phyloP scores from a whole-genome alignment of 2,329 filamentous ascomycete genomes.

The Grosmannia penicillata region DNA sequence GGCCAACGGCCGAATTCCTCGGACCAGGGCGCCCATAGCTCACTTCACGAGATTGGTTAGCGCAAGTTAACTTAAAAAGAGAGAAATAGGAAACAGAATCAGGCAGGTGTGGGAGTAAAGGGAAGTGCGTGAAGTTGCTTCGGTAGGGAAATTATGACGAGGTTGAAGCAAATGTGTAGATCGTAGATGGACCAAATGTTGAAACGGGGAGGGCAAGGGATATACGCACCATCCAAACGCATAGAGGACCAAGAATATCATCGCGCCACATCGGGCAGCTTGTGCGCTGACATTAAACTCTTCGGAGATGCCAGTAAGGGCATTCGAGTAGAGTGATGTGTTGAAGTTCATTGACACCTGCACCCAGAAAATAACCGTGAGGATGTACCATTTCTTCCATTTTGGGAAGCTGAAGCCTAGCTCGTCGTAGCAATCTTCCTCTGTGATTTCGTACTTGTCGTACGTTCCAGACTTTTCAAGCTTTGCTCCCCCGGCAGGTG shows the following conservation, averaged over 20 bases:
- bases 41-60: conserved; percentile 17
- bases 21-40: conserved; percentile 78
- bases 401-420: conserved; percentile 46
- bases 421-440: conserved; percentile 48
- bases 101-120: too few relatives aligned
- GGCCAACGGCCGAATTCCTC: conserved; percentile 70
- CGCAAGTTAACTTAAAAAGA: neutral
- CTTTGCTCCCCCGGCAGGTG: neutral
- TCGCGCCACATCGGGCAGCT: conserved; percentile 56
- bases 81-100: neutral
- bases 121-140: too few relatives aligned
- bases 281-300: conserved; percentile 56
- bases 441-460: conserved; percentile 29
- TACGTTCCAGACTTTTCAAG: neutral
- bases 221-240: conserved; percentile 54
- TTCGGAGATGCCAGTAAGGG: conserved; percentile 45
- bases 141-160: too few relatives aligned
- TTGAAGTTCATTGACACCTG: conserved; percentile 72
- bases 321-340: conserved; percentile 60
- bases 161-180: too few relatives aligned
- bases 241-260: conserved; percentile 66
- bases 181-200: neutral
- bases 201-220: too few relatives aligned
- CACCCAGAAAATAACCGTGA: conserved; percentile 58
- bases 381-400: conserved; percentile 58